Conservation (phyloP, 2,329 filamentous ascomycete genomes). For the Diplodia intermedia region DNA sequence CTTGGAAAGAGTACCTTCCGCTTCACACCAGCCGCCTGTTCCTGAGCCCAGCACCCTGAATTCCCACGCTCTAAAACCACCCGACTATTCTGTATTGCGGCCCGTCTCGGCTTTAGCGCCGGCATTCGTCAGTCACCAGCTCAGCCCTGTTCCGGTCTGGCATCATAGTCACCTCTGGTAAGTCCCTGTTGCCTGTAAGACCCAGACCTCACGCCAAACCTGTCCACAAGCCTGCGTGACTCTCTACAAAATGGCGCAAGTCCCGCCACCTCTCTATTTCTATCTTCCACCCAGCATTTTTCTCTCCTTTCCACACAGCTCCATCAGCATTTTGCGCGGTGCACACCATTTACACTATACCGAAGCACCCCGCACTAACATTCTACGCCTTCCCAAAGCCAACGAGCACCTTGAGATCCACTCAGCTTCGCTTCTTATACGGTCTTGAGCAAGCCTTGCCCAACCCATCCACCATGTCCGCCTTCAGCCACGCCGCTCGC, state of each 20-base stretch:
- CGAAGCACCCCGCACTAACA: conserved; percentile 12
- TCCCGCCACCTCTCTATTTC: neutral
- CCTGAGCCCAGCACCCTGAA: neutral
- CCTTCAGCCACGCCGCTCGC: conserved; percentile 38
- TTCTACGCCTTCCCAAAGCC: conserved; percentile 1
- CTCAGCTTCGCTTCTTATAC: neutral
- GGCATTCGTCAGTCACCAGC: conserved; percentile 20
- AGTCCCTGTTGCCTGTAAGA: conserved; percentile 21
- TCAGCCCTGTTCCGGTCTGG: conserved; percentile 23
- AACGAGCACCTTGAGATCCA: conserved; percentile 10
- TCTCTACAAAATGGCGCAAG: conserved; percentile 17
- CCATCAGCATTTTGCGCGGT: neutral
- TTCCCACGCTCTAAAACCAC: conserved; percentile 3
- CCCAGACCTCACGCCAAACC: conserved; percentile 10
- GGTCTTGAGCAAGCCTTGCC: neutral
- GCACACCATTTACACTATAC: neutral
- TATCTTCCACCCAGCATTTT: neutral
- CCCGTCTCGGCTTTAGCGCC: conserved; percentile 27
- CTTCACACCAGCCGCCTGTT: neutral
- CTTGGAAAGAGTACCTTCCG: neutral
- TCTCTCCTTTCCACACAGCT: neutral
- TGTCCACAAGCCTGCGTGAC: neutral
- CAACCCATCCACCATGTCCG: conserved; percentile 4
- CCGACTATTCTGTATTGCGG: conserved; percentile 8
- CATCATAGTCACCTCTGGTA: conserved; percentile 18